These are phyloP conservation scores for Mortierella sp. DNA, from an alignment of 371 early-diverging fungal species.

Conservation along the genomic window DNA sequence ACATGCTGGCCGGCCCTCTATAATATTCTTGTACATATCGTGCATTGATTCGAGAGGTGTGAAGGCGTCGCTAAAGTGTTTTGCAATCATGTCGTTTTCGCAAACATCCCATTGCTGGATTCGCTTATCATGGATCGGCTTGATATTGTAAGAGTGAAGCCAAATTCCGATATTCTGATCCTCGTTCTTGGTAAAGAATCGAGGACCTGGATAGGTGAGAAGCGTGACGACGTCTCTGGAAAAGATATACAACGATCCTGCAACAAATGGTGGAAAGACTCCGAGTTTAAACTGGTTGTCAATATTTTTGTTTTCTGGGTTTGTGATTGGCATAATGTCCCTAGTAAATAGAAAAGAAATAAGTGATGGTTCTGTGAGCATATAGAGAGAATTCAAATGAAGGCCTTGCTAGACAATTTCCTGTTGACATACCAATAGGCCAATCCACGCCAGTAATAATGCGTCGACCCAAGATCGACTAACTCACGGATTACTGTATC, in stretches of 20 bases:
- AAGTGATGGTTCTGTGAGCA: background rate
- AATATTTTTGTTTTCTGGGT: conserved; percentile 62
- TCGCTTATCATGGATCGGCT: conserved; percentile 67
- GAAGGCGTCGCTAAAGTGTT: conserved; percentile 58
- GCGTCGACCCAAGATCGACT: conserved; percentile 54
- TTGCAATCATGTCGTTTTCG: conserved; percentile 69
- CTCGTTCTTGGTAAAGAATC: conserved; percentile 62
- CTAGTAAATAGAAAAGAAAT: conserved; percentile 25
- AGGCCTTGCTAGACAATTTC: background rate
- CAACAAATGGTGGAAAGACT: conserved; percentile 68
- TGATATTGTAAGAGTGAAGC: conserved; percentile 68
- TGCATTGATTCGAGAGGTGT: conserved; percentile 51
- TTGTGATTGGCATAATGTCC: conserved; percentile 57
- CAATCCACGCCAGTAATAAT: conserved; percentile 69
- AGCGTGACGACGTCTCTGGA: conserved; percentile 65
- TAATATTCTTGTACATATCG: conserved; percentile 65
- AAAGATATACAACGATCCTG: conserved; percentile 66
- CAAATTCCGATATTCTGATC: conserved; percentile 71
- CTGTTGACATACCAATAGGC: conserved; percentile 62
- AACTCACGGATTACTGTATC: conserved; percentile 63
- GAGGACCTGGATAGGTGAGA: conserved; percentile 60
- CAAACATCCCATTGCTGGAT: conserved; percentile 69
- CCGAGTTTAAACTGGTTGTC: conserved; percentile 62
- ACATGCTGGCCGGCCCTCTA: conserved; percentile 54
- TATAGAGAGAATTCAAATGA: background rate